Base-by-base conservation (phyloP, 352 stramenopile genomes). In the Globisporangium cylindrosporum region DNA sequence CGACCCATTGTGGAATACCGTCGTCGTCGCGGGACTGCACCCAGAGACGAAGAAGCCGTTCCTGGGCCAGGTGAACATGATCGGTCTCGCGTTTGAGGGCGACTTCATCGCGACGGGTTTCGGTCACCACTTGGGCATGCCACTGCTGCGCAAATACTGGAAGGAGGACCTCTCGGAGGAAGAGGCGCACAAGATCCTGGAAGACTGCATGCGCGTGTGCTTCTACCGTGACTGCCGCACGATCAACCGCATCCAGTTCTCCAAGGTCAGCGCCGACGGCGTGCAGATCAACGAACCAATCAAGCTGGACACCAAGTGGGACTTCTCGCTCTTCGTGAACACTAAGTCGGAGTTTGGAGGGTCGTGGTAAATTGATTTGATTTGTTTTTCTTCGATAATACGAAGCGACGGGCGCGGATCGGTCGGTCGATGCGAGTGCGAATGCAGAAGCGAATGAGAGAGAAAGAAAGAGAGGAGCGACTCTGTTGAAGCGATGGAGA, bases 141-240 rank as follows among this genome's bases (percentile, higher is more conserved):
- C 98, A 38, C 77, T 99, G 64, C 84, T 99, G 73, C 89, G 97
- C 69, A 97, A 98, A 73, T 90, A 98, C 70, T 99, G 96, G 90
- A 79, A 81, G 36, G 78, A 86, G 10, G 91, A 99, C 73, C 83
- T 99, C 79, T 86, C 88, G 56, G 97, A 99, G 80, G 83, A 82
- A 20, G 97, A 99, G 72, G 97, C 97, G 46, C 82, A 89, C 34
- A 83, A 90, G 64, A 76, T 99, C 62, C 80, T 99, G 55, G 96
- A 99, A 76, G 91, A 99, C 77, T 99, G 96, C 84, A 97, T 99
- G 89, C 90, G 95, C 61, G 93, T 99, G 54, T 95, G 98, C 66
- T 99, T 98, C 78, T 99, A 99, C 88, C 94, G 98, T 72, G 98
- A 99, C 83, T 99, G 97, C 88, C 91, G 98, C 60, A 98, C 97